Conservation (phyloP, 169 alveolate species). For the Plasmodium gonderi region DNA sequence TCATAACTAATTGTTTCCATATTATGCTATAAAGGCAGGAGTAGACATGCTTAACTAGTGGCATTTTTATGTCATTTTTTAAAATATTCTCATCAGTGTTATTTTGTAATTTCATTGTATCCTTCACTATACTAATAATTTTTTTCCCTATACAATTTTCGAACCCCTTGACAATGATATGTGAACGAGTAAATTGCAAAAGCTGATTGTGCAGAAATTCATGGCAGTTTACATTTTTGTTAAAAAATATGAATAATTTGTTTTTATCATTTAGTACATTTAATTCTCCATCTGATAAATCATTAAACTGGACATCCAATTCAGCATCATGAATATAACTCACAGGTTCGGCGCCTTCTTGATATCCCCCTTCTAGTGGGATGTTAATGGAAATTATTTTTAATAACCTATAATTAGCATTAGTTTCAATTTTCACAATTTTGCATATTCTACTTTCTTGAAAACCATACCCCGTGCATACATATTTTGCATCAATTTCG, state of each 20-base stretch:
- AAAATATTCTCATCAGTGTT: slow-evolving; percentile 8
- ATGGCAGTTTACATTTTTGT: slow-evolving; percentile 16
- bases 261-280: not conserved
- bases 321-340: not conserved
- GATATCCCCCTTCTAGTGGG: slow-evolving; percentile 43
- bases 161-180: slow-evolving; percentile 67
- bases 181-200: slow-evolving; percentile 19
- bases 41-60: slow-evolving; percentile 49
- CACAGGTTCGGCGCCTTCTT: not conserved
- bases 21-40: slow-evolving; percentile 30
- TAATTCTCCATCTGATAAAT: not conserved
- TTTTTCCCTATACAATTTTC: slow-evolving; percentile 71
- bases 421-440: slow-evolving; percentile 63
- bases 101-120: slow-evolving; percentile 52
- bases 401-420: slow-evolving; percentile 57
- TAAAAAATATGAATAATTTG: slow-evolving; percentile 25
- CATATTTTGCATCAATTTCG: slow-evolving; percentile 47
- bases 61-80: slow-evolving; percentile 17
- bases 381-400: slow-evolving; percentile 45
- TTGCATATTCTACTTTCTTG: slow-evolving; percentile 62
- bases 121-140: slow-evolving; percentile 53
- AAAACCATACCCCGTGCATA: slow-evolving; percentile 62
- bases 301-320: not conserved
- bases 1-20: slow-evolving; percentile 65
- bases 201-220: slow-evolving; percentile 36